Percentiles rank a stretch among this genome's conserved stretches.
phyloP scores from a whole-genome alignment of 1,284 basidiomycete genomes.

The Agroathelia rolfsii region DNA sequence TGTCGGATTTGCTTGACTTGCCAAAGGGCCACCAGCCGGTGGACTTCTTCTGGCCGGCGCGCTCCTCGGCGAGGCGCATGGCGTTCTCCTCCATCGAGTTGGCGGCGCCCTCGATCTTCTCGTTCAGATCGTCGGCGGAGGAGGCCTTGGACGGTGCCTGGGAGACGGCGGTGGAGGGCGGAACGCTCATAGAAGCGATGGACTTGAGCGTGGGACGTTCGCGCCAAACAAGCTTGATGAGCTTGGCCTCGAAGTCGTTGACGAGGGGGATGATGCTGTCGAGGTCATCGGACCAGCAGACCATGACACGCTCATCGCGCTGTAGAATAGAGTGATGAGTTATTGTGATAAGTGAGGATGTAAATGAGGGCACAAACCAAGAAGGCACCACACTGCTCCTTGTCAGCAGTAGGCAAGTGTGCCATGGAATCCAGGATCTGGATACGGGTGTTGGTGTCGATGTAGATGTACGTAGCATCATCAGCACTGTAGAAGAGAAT shows the following conservation, averaged over 20 bases:
- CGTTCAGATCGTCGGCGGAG: slow-evolving; percentile 43
- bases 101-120: slow-evolving; percentile 21
- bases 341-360: background rate
- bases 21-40: slow-evolving; percentile 21
- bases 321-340: slow-evolving; percentile 16
- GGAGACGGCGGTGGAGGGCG: slow-evolving; percentile 12
- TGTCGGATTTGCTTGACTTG: slow-evolving; percentile 27
- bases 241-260: slow-evolving; percentile 61
- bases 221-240: slow-evolving; percentile 77
- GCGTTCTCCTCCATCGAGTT: slow-evolving; percentile 13
- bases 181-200: no score
- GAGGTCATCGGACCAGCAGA: slow-evolving; percentile 71
- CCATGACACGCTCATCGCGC: slow-evolving; percentile 66
- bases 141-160: slow-evolving; percentile 26
- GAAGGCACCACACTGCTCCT: slow-evolving; percentile 80
- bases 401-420: slow-evolving; percentile 59
- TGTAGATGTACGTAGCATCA: slow-evolving; percentile 40
- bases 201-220: slow-evolving; percentile 28
- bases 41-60: slow-evolving; percentile 24
- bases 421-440: slow-evolving; percentile 57
- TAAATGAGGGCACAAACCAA: slow-evolving; percentile 35
- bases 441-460: slow-evolving; percentile 39
- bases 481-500: slow-evolving; percentile 30
- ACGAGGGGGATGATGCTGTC: slow-evolving; percentile 58
- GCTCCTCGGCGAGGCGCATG: slow-evolving; percentile 13